phyloP scores from a whole-genome alignment of 1,284 basidiomycete species.

The Trametes sp. region DNA sequence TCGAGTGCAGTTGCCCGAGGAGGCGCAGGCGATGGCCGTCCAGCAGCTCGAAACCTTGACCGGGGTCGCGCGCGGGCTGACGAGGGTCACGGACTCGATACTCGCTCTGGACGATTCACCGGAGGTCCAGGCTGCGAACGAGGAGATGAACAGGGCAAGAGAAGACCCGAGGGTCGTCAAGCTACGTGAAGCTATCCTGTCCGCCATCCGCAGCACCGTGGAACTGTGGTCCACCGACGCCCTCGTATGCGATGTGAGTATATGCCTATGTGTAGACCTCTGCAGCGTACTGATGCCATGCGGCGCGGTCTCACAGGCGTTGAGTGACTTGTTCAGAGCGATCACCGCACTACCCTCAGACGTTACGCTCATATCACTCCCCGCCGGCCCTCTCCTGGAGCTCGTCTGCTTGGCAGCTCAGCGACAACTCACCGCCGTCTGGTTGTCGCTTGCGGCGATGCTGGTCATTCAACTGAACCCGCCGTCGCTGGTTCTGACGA shows the following conservation, averaged over 20 bases:
- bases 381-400: conserved; percentile 79
- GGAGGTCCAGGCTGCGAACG: conserved; percentile 54
- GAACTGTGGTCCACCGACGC: conserved; percentile 81
- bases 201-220: conserved; percentile 65
- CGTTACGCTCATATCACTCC: conserved; percentile 79
- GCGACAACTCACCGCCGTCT: conserved; percentile 79
- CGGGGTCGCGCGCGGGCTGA: conserved; percentile 85
- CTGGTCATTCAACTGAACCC: conserved; percentile 83
- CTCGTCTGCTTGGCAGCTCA: conserved; percentile 81
- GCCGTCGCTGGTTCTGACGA: conserved; percentile 57
- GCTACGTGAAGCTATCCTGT: conserved; percentile 70
- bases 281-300: neutral
- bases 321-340: conserved; percentile 83
- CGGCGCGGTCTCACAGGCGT: conserved; percentile 53
- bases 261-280: neutral
- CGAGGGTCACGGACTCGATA: conserved; percentile 75
- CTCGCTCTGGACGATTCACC: conserved; percentile 68
- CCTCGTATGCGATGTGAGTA: conserved; percentile 75
- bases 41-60: conserved; percentile 81
- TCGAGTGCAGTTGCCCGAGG: conserved; percentile 66
- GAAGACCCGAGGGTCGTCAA: conserved; percentile 69
- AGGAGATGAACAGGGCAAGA: conserved; percentile 65
- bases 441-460: conserved; percentile 83
- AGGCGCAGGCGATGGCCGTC: conserved; percentile 65
- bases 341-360: conserved; percentile 79